A percentile compares a stretch with the other conserved stretches of the same genome.
Conservation (phyloP, 2,329 filamentous ascomycete genomes). For the Acephala macrosclerotiorum region DNA sequence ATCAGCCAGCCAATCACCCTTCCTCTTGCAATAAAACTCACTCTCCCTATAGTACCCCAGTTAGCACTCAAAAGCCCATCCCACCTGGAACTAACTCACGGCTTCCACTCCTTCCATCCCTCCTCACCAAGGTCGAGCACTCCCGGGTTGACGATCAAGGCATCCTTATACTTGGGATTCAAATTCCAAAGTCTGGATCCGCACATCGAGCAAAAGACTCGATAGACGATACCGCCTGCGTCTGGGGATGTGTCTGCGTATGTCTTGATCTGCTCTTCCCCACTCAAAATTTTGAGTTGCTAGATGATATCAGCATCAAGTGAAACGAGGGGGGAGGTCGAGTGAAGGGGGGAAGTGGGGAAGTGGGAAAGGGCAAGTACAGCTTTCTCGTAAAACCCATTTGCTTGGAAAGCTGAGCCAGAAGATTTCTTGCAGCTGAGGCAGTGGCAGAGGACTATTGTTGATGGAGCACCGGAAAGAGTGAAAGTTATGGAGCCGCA, state of each 20-base stretch:
- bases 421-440: conserved; percentile 26
- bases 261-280: not conserved
- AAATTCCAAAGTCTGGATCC: conserved; percentile 21
- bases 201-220: conserved; percentile 21
- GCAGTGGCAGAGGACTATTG: conserved; percentile 23
- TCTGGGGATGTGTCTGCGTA: conserved; percentile 15
- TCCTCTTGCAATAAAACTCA: conserved; percentile 27
- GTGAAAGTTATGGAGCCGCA: conserved; percentile 23
- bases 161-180: conserved; percentile 5
- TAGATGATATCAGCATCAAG: not conserved
- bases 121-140: conserved; percentile 16
- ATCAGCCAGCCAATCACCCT: conserved; percentile 12
- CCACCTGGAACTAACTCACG: not conserved
- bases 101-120: conserved; percentile 11
- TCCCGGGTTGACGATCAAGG: conserved; percentile 15
- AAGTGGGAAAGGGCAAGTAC: conserved; percentile 9
- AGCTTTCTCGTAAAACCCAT: conserved; percentile 15
- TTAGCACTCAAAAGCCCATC: not conserved
- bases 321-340: no score
- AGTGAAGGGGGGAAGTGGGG: not conserved
- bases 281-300: conserved; percentile 8
- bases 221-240: conserved; percentile 6
- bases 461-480: conserved; percentile 14
- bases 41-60: conserved; percentile 10
- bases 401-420: conserved; percentile 24